phyloP scores from a whole-genome alignment of 2,329 filamentous ascomycete genomes.

The Exophiala xenobiotica region DNA sequence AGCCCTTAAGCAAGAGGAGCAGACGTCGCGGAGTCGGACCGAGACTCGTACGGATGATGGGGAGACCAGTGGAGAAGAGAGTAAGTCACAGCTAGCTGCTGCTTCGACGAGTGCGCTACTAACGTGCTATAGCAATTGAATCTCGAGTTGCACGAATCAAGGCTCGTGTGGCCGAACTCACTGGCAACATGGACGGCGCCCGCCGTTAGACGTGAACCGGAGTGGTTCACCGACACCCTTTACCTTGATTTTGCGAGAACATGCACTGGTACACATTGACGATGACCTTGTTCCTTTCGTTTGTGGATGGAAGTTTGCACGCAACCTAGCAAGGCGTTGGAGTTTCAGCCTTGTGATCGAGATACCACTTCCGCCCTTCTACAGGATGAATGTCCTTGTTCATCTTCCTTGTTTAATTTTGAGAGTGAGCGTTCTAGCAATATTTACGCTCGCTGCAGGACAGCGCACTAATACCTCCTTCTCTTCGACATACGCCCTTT shows the following conservation, averaged over 20 bases:
- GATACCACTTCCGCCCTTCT: conserved; percentile 22
- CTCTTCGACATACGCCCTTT: conserved; percentile 1
- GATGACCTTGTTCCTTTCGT: conserved; percentile 4
- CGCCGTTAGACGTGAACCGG: conserved; percentile 22
- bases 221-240: too few relatives aligned
- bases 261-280: not conserved
- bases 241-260: not conserved
- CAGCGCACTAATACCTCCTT: conserved; percentile 21
- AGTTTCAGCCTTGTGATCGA: conserved; percentile 16
- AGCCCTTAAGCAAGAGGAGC: conserved; percentile 66
- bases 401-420: conserved; percentile 10
- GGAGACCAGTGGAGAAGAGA: conserved; percentile 96
- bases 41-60: conserved; percentile 68
- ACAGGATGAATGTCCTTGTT: conserved; percentile 5
- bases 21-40: conserved; percentile 48
- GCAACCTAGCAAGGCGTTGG: conserved; percentile 7
- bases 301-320: conserved; percentile 6
- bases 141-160: conserved; percentile 96
- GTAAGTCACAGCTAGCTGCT: conserved; percentile 55
- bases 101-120: conserved; percentile 22
- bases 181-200: conserved; percentile 70
- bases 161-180: conserved; percentile 91
- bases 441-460: conserved; percentile 14
- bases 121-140: conserved; percentile 72
- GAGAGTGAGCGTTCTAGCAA: conserved; percentile 23